Percentiles rank a stretch among this genome's conserved stretches.
phyloP scores from a whole-genome alignment of 2,329 filamentous ascomycete genomes.

The Dendrostoma leiphaemia region DNA sequence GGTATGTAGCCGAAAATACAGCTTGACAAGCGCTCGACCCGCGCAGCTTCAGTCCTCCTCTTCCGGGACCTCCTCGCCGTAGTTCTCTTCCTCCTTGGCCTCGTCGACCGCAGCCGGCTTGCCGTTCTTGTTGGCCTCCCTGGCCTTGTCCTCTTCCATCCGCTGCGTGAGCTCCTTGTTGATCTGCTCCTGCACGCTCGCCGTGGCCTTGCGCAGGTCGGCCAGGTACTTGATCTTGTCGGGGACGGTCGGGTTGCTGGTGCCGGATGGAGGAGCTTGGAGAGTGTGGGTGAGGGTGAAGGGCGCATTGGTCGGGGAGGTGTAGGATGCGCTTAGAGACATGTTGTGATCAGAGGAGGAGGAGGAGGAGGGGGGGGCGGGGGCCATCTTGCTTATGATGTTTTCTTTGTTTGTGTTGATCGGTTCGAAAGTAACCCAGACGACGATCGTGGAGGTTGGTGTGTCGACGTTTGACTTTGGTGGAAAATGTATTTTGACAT shows the following conservation, averaged over 20 bases:
- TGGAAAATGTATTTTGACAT: no score
- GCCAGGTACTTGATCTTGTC: conserved; percentile 60
- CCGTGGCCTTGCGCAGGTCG: conserved; percentile 55
- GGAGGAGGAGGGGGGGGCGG: conserved; percentile 2
- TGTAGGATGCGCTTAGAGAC: conserved; percentile 51
- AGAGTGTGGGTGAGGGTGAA: conserved; percentile 43
- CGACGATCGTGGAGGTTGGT: no score
- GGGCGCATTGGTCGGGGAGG: conserved; percentile 45
- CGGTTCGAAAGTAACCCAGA: no score
- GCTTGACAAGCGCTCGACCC: neutral
- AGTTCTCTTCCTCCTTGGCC: no score
- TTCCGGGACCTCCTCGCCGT: no score
- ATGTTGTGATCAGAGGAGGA: conserved; percentile 12
- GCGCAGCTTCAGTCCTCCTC: conserved; percentile 55
- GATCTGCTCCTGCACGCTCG: conserved; percentile 60
- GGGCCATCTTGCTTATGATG: neutral
- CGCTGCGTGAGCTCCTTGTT: conserved; percentile 70
- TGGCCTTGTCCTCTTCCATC: conserved; percentile 70
- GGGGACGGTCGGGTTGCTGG: conserved; percentile 28
- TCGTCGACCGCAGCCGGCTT: conserved; percentile 42
- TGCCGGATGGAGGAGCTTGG: conserved; percentile 31
- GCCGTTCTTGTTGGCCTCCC: conserved; percentile 33
- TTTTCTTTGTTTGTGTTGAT: no score
- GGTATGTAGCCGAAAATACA: neutral
- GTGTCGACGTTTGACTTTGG: no score